Base-by-base conservation (phyloP, 1,284 basidiomycete genomes). In the Irpex lacteus region DNA sequence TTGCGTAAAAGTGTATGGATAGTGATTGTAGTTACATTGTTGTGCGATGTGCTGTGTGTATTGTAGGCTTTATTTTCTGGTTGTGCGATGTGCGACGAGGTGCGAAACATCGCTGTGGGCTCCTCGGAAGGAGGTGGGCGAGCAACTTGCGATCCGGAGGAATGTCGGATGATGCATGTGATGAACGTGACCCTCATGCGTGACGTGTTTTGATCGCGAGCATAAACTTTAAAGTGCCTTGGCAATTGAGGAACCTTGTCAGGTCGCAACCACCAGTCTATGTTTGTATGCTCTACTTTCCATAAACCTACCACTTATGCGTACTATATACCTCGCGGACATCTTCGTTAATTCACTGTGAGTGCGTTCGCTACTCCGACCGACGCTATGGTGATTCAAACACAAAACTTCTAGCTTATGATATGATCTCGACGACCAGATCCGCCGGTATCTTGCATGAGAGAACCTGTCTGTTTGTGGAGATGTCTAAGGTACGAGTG, bases 1-100 rank as follows among this genome's bases (percentile, higher is more conserved):
- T 65, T n/a, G 72, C 72, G 47, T 74, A 68, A 71, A 11, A 53
- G 21, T 49, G 34, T 53, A n/a, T 62, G 55, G 57, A 62, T 62
- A 13, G 38, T 56, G 13, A 44, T 13, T 56, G 37, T 32, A 44
- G 56, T 15, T 34, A 15, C 53, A 15, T 54, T 32, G 18, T 26
- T 34, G 37, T 61, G 15, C 44, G 19, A n/a, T 63, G 38, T 62
- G 56, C 21, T 54, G 60, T 40, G 32, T 63, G 38, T 62, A 62
- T 38, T 54, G 60, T 55, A 61, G 60, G 40, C 18, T 53, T 19
- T 19, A 9, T 49, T 13, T 36, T 8, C 34, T 11, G 26, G 54
- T 56, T 56, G 54, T 56, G 34, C n/a, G 26, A 11, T 53, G 49
- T 6, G 7, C 40, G 15, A 9, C 40, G 15, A 44, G 8, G 15